phyloP scores from a whole-genome alignment of 176 grass and related monocot species.

The Elaeis guineensis region DNA sequence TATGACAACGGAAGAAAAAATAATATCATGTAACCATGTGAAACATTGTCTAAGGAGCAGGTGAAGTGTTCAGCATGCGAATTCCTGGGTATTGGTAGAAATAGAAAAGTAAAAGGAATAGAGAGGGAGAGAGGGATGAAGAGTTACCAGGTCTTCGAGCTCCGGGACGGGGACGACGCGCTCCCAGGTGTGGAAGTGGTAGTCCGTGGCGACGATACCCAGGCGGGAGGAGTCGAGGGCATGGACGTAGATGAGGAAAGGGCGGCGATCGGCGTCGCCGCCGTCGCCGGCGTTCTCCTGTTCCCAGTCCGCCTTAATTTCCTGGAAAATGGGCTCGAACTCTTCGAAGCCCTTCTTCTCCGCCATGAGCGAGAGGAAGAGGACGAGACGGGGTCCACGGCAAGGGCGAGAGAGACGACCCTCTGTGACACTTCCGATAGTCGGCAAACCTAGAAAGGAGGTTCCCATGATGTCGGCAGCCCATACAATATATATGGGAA shows the following conservation, averaged over 20 bases:
- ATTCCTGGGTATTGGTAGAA: neutral
- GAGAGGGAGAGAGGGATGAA: neutral
- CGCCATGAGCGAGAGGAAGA: slow-evolving; percentile 17
- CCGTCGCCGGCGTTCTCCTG: neutral
- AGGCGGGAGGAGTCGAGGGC: slow-evolving; percentile 28
- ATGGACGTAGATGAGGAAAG: slow-evolving; percentile 39
- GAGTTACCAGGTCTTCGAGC: slow-evolving; percentile 62
- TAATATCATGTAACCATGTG: too few species aligned
- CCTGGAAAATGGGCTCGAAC: slow-evolving; percentile 46
- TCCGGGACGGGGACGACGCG: slow-evolving; percentile 47
- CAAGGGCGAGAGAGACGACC: neutral
- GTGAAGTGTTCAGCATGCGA: neutral
- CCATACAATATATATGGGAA: too few species aligned
- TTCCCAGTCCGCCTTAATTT: slow-evolving; percentile 31
- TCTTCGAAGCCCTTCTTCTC: slow-evolving; percentile 33
- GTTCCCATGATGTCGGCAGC: too few species aligned
- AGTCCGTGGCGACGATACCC: slow-evolving; percentile 55
- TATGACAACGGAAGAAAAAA: too few species aligned
- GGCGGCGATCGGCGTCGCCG: slow-evolving; percentile 1
- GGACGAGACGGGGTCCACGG: too few species aligned
- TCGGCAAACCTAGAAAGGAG: too few species aligned
- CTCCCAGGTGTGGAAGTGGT: slow-evolving; percentile 53
- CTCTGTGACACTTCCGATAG: too few species aligned
- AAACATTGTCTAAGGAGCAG: too few species aligned
- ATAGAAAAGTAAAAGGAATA: neutral